phyloP scores from a whole-genome alignment of 257 asterid species.

The Asclepias syriaca region DNA sequence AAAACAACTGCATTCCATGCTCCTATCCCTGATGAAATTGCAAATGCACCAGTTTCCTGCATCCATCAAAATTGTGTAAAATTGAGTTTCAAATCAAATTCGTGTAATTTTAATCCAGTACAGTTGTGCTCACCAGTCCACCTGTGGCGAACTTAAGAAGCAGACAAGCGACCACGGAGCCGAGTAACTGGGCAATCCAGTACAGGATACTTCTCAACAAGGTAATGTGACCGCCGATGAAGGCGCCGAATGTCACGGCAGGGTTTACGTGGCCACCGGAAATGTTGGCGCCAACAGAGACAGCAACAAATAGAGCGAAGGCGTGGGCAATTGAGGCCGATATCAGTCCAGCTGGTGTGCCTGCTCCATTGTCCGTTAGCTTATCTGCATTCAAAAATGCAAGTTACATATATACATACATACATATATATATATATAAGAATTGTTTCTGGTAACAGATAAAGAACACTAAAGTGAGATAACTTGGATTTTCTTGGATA shows the following conservation, averaged over 20 bases:
- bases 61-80: background rate
- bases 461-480: slow-evolving; percentile 13
- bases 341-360: slow-evolving; percentile 62
- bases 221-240: slow-evolving; percentile 71
- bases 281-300: slow-evolving; percentile 72
- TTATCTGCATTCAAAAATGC: slow-evolving; percentile 26
- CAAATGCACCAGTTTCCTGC: slow-evolving; percentile 72
- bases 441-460: too few species aligned
- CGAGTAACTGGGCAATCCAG: slow-evolving; percentile 80
- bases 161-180: slow-evolving; percentile 70
- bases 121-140: slow-evolving; percentile 31
- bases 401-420: too few species aligned
- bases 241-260: slow-evolving; percentile 78
- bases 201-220: slow-evolving; percentile 47
- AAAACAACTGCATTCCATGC: slow-evolving; percentile 60
- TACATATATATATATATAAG: too few species aligned
- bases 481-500: too few species aligned
- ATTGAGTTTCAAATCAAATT: too few species aligned
- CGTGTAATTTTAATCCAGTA: too few species aligned
- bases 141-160: slow-evolving; percentile 71
- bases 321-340: slow-evolving; percentile 72
- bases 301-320: slow-evolving; percentile 72
- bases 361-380: slow-evolving; percentile 49
- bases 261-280: slow-evolving; percentile 90
- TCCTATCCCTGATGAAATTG: slow-evolving; percentile 57